These are phyloP conservation scores for Nicotiana benthamiana DNA, from an alignment of 257 asterid genomes.

Conservation along the genomic window DNA sequence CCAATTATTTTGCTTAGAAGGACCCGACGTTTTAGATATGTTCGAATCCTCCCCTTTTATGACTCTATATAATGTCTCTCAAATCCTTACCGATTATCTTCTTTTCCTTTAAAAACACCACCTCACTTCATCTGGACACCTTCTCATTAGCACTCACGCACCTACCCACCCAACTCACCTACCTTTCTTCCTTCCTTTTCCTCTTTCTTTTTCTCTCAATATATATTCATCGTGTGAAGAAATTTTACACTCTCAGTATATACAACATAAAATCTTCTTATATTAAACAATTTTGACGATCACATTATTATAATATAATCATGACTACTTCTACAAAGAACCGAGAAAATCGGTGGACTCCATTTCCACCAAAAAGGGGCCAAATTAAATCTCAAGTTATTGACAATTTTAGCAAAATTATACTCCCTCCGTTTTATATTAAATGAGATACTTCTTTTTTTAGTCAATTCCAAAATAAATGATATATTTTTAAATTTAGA, in stretches of 20 bases:
- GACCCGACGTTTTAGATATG: neutral
- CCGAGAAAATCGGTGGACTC: neutral
- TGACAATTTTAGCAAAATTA: neutral
- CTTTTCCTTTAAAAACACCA: neutral
- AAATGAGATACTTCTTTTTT: too few species aligned
- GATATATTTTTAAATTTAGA: too few species aligned
- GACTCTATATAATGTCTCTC: neutral
- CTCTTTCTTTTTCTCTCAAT: neutral
- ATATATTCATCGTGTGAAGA: neutral
- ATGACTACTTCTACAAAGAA: neutral
- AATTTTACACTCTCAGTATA: neutral
- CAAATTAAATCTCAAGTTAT: neutral
- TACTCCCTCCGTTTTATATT: too few species aligned
- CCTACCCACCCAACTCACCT: neutral
- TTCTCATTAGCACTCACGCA: neutral
- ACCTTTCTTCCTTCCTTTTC: too few species aligned
- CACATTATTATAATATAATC: neutral
- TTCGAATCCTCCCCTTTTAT: neutral
- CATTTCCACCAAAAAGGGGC: slow-evolving; percentile 3
- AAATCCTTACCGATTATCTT: neutral
- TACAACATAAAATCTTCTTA: neutral
- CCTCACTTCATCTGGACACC: neutral
- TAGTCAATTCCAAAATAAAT: too few species aligned
- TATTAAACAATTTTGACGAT: neutral
- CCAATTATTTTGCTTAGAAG: neutral